Evolutionary conservation across 306 rosid genomes (phyloP).

Genomic region (Lathyrus tuberosus): DNA sequence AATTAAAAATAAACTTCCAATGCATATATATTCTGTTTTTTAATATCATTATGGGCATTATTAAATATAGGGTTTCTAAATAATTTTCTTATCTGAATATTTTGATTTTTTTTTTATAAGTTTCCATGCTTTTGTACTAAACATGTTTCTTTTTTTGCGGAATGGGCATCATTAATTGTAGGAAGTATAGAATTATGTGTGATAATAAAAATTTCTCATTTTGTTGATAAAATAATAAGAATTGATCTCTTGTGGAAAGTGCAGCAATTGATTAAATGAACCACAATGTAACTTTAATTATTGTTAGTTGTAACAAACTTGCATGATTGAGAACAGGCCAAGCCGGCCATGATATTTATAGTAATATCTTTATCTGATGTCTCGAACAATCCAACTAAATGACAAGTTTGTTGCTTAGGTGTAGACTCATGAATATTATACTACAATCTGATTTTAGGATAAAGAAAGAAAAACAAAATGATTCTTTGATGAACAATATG

Average conservation of each 20-base stretch:
- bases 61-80: not conserved
- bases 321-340: constrained; percentile 36
- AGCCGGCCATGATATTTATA: constrained; percentile 32
- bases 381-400: constrained; percentile 29
- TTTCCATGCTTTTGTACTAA: not conserved
- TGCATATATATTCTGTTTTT: not conserved
- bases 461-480: not conserved
- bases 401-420: constrained; percentile 38
- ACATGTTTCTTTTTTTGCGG: not conserved
- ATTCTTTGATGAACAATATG: not conserved
- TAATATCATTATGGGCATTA: not conserved
- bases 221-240: not conserved
- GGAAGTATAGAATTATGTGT: not conserved
- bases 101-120: not conserved
- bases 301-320: constrained; percentile 48
- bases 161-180: constrained; percentile 2
- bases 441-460: not conserved
- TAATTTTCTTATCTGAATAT: not conserved
- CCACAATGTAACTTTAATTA: constrained; percentile 17
- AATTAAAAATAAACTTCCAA: too few species aligned
- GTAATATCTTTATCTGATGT: constrained; percentile 21
- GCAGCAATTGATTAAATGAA: constrained; percentile 30
- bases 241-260: not conserved
- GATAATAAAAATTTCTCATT: not conserved
- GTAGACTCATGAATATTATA: constrained; percentile 13